Conservation (phyloP, 805 yeast genomes). For the Millerozyma miso region DNA sequence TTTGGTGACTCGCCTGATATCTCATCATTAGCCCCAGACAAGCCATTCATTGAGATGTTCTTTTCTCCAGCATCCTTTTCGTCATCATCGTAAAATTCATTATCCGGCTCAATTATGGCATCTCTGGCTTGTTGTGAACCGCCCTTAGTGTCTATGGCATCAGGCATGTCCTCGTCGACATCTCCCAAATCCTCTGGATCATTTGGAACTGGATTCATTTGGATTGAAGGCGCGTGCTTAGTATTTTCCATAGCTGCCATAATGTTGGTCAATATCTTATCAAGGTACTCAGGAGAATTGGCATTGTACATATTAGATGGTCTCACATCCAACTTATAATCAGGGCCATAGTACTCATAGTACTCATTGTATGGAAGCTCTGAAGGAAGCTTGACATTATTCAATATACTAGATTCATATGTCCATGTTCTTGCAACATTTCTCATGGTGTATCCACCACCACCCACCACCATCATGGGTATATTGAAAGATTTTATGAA, state of each 20-base stretch:
- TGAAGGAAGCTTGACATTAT: conserved; percentile 72
- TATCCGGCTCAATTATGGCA: conserved; percentile 60
- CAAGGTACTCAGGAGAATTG: conserved; percentile 86
- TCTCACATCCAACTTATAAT: conserved; percentile 88
- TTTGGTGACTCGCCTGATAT: neutral
- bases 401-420: conserved; percentile 83
- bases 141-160: conserved; percentile 83
- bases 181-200: conserved; percentile 87
- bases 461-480: conserved; percentile 92
- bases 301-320: conserved; percentile 97
- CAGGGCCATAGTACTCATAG: conserved; percentile 97
- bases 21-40: conserved; percentile 1
- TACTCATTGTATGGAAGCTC: conserved; percentile 91
- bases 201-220: conserved; percentile 81
- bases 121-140: conserved; percentile 87
- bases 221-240: conserved; percentile 97
- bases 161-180: conserved; percentile 76
- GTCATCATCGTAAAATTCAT: conserved; percentile 73
- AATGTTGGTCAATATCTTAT: conserved; percentile 75
- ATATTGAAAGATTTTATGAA: conserved; percentile 81
- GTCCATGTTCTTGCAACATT: conserved; percentile 96
- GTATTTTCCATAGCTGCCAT: conserved; percentile 78
- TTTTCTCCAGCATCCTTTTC: conserved; percentile 41
- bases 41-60: conserved; percentile 15
- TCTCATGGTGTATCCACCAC: conserved; percentile 98